A percentile compares a stretch with the other conserved stretches of the same genome.
Evolutionary conservation across 2,329 filamentous ascomycete species (phyloP).

Genomic region (Nannizzia gypsea): DNA sequence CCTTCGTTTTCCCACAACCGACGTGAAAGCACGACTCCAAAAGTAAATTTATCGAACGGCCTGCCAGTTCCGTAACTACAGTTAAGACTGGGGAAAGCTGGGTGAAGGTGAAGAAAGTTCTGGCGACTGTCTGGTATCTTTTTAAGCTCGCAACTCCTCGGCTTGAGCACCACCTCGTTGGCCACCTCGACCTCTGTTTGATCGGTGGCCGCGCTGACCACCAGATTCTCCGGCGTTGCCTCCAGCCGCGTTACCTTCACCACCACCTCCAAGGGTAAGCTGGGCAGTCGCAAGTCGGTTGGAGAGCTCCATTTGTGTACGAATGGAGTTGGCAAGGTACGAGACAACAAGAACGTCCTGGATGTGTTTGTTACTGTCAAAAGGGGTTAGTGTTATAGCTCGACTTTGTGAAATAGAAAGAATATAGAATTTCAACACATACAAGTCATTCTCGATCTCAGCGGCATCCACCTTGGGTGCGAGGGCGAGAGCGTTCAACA

Average conservation of each 20-base stretch:
- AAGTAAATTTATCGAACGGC: background rate
- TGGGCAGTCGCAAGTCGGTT: constrained; percentile 81
- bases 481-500: constrained; percentile 84
- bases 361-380: constrained; percentile 81
- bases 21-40: constrained; percentile 7
- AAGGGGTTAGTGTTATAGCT: constrained; percentile 20
- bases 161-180: constrained; percentile 30
- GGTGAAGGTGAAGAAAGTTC: background rate
- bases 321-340: constrained; percentile 96
- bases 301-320: constrained; percentile 95
- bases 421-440: constrained; percentile 24
- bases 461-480: constrained; percentile 86
- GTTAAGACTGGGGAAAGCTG: background rate
- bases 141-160: constrained; percentile 30
- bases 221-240: constrained; percentile 21
- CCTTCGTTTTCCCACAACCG: constrained; percentile 16
- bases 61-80: constrained; percentile 1
- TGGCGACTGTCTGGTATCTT: background rate
- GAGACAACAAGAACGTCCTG: constrained; percentile 97
- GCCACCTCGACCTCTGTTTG: constrained; percentile 34
- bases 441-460: constrained; percentile 92
- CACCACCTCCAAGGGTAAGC: constrained; percentile 46
- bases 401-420: constrained; percentile 1
- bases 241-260: constrained; percentile 27
- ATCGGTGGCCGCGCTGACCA: constrained; percentile 26